A percentile compares a stretch with the other conserved stretches of the same genome.
These are phyloP conservation scores for Eleusine indica DNA, from an alignment of 176 grass and related monocot genomes.

Conservation along the genomic window DNA sequence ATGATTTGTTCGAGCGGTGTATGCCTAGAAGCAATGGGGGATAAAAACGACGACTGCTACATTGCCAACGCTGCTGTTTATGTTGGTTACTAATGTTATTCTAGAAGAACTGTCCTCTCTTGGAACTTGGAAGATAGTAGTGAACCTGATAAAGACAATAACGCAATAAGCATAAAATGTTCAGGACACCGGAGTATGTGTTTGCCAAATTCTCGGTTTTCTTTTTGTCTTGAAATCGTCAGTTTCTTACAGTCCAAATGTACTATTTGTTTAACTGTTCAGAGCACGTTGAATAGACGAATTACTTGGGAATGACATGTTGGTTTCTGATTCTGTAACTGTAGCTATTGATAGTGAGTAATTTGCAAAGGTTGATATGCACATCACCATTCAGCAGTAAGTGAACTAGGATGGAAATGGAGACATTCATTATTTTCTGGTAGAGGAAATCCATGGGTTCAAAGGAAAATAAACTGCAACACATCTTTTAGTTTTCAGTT, in stretches of 20 bases:
- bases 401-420: neutral
- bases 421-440: neutral
- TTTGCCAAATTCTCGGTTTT: neutral
- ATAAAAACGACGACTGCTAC: slow-evolving; percentile 95
- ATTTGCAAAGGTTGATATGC: neutral
- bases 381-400: slow-evolving; percentile 27
- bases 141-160: neutral
- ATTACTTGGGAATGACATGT: neutral
- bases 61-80: slow-evolving; percentile 89
- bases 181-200: neutral
- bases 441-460: neutral
- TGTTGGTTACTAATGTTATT: slow-evolving; percentile 57
- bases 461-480: neutral
- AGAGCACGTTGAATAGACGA: neutral
- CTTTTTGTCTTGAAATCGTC: neutral
- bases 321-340: neutral
- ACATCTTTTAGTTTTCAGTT: neutral
- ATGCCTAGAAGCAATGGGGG: slow-evolving; percentile 94
- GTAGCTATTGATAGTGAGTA: neutral
- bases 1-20: slow-evolving; percentile 91
- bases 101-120: neutral
- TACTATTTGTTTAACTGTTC: neutral
- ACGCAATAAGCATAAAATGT: neutral
- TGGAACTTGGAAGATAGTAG: neutral
- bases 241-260: neutral